Evolutionary conservation across 192 early-diverging fungal species (phyloP), one percentile per base, ranked within the genome.

Genomic region (Coemansia sp.): DNA sequence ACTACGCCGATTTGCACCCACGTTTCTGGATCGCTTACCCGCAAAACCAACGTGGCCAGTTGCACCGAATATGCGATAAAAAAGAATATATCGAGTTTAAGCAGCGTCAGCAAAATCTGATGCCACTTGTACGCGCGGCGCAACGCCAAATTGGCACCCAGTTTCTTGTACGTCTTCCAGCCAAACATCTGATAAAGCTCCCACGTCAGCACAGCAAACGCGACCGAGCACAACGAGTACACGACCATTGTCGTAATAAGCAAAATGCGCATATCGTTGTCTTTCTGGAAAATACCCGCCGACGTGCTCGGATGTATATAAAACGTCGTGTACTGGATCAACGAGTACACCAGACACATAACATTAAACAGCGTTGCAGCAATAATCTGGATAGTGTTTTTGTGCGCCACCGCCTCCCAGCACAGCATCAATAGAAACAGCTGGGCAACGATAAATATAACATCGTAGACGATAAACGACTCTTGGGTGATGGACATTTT

Each of bases 371-470:
- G 62, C 12, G 84, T 85, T 4, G 85, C 81, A 0, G 86, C 84
- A 50, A 93, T 87, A 47, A 94, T 87, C 66, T 97, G 94, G 62
- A 97, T 94, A 20, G 94, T 93, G 80, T 97, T 97, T 72, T 94
- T 86, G 78, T 94, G 87, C 60, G 85, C 90, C 50, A 97, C 87
- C 85, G 94, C 94, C 82, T 97, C 94, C 75, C 88, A 86, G 72
- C 88, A 86, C 52, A 97, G 81, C 38, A 87, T 85, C 25, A 94
- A 82, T 55, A 88, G 86, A 68, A 94, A 97, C 20, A 97, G 46
- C 69, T 95, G 92, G 8, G 92, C 90, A 3, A 92, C 79, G 22
- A 93, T 92, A 67, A 94, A 97, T 31, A 97, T 84, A 3, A 90
- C 82, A 75, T 93, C 85, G 74, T 97, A 97, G 19, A 94, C 91